Conservation (phyloP, 305 asterid genomes). For the Nicotiana rustica region DNA sequence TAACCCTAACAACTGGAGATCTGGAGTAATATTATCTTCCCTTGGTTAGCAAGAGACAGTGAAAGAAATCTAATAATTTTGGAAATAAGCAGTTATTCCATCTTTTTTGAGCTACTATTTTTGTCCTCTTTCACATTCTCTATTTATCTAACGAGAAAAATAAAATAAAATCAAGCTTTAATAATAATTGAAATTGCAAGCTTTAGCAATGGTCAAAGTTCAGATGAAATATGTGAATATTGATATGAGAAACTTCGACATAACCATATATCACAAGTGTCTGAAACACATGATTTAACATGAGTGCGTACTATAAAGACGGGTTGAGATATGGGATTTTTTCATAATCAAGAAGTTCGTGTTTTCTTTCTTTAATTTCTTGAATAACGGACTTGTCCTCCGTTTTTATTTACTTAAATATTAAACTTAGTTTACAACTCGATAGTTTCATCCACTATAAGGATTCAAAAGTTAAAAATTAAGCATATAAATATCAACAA, state of each 20-base stretch:
- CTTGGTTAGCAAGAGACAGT: not conserved
- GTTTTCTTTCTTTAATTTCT: no score
- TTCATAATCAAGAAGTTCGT: no score
- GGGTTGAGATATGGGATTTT: not conserved
- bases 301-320: not conserved
- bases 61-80: not conserved
- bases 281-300: not conserved
- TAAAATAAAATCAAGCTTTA: not conserved
- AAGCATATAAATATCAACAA: no score
- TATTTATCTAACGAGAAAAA: not conserved
- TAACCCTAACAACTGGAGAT: no score
- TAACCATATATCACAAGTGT: not conserved
- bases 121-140: not conserved
- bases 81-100: not conserved
- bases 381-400: no score
- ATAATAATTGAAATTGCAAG: not conserved
- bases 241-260: not conserved
- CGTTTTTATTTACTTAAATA: no score
- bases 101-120: not conserved
- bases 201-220: not conserved
- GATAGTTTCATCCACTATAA: no score
- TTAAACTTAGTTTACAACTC: no score
- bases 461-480: not conserved
- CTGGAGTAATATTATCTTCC: no score
- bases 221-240: not conserved